These are phyloP conservation scores for Trametes polyzona DNA, from an alignment of 1,284 basidiomycete genomes.

Conservation along the genomic window DNA sequence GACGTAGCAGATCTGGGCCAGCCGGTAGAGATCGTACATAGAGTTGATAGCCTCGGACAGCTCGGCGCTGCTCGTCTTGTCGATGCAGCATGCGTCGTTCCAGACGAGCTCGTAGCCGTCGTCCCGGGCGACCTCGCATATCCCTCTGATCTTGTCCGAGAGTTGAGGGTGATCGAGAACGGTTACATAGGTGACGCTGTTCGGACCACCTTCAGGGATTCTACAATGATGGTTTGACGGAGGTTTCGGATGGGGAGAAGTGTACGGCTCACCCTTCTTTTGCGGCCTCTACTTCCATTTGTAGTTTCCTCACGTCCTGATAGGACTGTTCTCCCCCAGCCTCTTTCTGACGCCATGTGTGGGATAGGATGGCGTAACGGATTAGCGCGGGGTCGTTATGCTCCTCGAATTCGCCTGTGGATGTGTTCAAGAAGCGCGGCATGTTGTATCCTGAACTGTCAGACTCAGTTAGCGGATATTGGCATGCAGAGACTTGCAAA, in stretches of 20 bases:
- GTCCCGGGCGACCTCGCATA: neutral
- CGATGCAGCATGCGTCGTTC: conserved; percentile 6
- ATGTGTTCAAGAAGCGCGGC: neutral
- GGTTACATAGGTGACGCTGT: too few species aligned
- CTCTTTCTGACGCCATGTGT: neutral
- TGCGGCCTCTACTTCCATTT: too few species aligned
- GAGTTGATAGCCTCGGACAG: conserved; percentile 2
- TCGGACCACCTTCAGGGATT: neutral
- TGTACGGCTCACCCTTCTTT: too few species aligned
- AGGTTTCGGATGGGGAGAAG: too few species aligned
- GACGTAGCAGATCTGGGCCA: neutral
- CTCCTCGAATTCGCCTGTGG: too few species aligned
- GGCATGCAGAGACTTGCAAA: too few species aligned
- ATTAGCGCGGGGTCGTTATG: neutral
- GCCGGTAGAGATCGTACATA: neutral
- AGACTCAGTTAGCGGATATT: too few species aligned
- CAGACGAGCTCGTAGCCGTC: neutral
- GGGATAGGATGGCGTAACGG: neutral
- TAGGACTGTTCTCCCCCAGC: neutral
- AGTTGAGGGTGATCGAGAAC: neutral
- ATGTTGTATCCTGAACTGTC: too few species aligned
- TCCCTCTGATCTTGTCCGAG: neutral
- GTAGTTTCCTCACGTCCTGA: too few species aligned
- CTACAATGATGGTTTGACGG: neutral
- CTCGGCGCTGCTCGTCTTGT: conserved; percentile 4